Base-by-base conservation (phyloP, 495 filamentous ascomycete genomes). In the Aspergillus cavernicola region DNA sequence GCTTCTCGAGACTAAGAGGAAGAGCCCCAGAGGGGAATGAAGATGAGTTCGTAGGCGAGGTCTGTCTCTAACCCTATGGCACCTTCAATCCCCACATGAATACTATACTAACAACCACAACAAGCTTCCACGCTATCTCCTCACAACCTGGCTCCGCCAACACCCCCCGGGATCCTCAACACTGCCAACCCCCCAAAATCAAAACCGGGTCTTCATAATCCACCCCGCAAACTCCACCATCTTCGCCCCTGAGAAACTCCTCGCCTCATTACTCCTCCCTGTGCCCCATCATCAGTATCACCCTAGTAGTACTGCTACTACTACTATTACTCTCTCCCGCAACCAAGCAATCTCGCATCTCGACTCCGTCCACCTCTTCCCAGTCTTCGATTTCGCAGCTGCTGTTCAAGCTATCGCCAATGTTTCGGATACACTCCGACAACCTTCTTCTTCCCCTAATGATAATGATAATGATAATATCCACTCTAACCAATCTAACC, bases 181-280 rank as follows among this genome's bases (percentile, higher is more conserved):
- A 16, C 55, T 49, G 28, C 53, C 49, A 35, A n/a, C 22, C 12
- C 42, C 53, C 31, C 38, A 57, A 29, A 53, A 45, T n/a, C n/a
- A n/a, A n/a, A n/a, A n/a, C n/a, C n/a, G 64, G 48, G 58, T 64
- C 16, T 75, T 68, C 58, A 74, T 77, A 28, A 71, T 77, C 41
- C 87, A 95, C 68, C 90, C 88, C 1, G 83, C 83, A 26, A 92
- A 88, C 64, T 89, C 87, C n/a, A 82, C 88, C 36, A 89, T 86
- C 3, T 89, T 95, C 35, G 82, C 86, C 24, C 75, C 92, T 11
- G 87, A 90, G 64, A 82, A 75, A 11, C 69, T 95, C 44, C 77
- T 89, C 33, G 51, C 60, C 6, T 63, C 59, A 3, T 54, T 75
- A 15, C 59, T 68, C 33, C 36, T 40, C 38, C n/a, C 2, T 18